Evolutionary conservation across 2,329 filamentous ascomycete species (phyloP).

Genomic region (Bertia moriformis): DNA sequence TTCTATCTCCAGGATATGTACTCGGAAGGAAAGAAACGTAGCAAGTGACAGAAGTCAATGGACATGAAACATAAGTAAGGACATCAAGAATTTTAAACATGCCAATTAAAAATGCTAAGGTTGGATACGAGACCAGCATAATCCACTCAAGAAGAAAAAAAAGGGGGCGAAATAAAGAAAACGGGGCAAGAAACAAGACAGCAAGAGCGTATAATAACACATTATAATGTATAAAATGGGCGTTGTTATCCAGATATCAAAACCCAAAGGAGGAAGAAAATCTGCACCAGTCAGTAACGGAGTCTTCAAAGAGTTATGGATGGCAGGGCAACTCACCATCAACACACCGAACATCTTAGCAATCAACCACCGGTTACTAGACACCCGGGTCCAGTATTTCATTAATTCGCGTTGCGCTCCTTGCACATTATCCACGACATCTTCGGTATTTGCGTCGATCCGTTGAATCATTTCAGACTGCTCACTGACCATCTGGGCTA

Average conservation of each 20-base stretch:
- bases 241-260: background rate
- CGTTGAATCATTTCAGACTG: slow-evolving; percentile 96
- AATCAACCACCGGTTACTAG: slow-evolving; percentile 64
- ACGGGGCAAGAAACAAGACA: too few relatives aligned
- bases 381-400: slow-evolving; percentile 92
- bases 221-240: background rate
- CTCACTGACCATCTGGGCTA: slow-evolving; percentile 92
- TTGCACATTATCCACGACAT: slow-evolving; percentile 96
- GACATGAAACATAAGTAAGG: too few relatives aligned
- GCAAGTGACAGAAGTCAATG: too few relatives aligned
- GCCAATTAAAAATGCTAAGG: too few relatives aligned
- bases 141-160: too few relatives aligned
- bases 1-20: too few relatives aligned
- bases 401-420: slow-evolving; percentile 87
- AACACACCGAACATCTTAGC: slow-evolving; percentile 75
- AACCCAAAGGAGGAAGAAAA: slow-evolving; percentile 1
- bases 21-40: too few relatives aligned
- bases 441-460: slow-evolving; percentile 93
- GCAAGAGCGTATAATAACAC: background rate
- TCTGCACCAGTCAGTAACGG: background rate
- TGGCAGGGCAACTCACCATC: slow-evolving; percentile 78
- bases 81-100: too few relatives aligned
- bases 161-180: too few relatives aligned
- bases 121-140: too few relatives aligned
- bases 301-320: background rate